These are phyloP conservation scores for Rhamnella rubrinervis DNA, from an alignment of 331 rosid species.

Conservation along the genomic window DNA sequence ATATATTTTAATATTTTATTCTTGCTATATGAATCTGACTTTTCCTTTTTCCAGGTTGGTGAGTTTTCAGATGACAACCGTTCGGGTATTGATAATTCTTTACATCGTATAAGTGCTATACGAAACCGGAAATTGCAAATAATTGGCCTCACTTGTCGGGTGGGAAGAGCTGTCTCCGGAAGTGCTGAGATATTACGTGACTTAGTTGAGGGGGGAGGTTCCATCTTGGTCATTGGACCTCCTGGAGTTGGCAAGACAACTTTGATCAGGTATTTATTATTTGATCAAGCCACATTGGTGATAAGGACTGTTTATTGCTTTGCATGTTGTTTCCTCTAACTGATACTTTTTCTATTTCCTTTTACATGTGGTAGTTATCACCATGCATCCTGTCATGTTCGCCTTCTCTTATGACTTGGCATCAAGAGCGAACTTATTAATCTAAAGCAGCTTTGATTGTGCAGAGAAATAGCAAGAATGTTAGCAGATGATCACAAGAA, in stretches of 20 bases:
- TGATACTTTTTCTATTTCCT: neutral
- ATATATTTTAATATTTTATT: too few species aligned
- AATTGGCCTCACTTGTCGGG: constrained; percentile 97
- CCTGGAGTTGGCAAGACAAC: constrained; percentile 99
- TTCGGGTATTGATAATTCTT: constrained; percentile 84
- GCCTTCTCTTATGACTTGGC: neutral
- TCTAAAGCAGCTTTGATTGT: constrained; percentile 30
- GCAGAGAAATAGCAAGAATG: constrained; percentile 97
- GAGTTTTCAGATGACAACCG: constrained; percentile 99
- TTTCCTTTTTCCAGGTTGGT: constrained; percentile 59
- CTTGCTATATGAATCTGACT: neutral
- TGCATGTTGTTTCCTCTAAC: neutral
- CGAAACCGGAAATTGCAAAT: constrained; percentile 89
- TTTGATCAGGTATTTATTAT: constrained; percentile 63
- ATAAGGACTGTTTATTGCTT: neutral
- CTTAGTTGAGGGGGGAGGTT: constrained; percentile 73
- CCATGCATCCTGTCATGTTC: neutral
- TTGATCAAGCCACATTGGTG: neutral
- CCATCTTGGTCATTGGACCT: constrained; percentile 95
- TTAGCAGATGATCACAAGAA: constrained; percentile 83
- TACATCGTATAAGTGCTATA: constrained; percentile 95
- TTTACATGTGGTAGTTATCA: neutral
- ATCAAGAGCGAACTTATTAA: neutral
- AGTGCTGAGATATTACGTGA: constrained; percentile 90
- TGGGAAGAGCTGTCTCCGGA: constrained; percentile 86